A percentile compares a stretch with the other conserved stretches of the same genome.
Evolutionary conservation across 768 basidiomycete genomes (phyloP).

Genomic region (Lactarius tabidus): DNA sequence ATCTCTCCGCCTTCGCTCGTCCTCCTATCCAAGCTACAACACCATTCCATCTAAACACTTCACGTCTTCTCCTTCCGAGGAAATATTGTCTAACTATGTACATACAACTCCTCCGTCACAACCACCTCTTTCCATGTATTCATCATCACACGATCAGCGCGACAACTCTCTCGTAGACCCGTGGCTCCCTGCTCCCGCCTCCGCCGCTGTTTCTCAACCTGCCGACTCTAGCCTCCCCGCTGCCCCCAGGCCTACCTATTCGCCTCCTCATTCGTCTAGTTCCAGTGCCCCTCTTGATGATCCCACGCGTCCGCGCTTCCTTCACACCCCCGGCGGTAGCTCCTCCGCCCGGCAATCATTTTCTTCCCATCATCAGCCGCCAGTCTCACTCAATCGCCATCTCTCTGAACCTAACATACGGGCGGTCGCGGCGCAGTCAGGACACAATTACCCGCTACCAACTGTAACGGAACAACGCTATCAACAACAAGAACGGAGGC

Average conservation of each 20-base stretch:
- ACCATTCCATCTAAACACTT: slow-evolving; percentile 24
- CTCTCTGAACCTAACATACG: slow-evolving; percentile 22
- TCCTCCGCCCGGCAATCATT: slow-evolving; percentile 10
- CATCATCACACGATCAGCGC: slow-evolving; percentile 23
- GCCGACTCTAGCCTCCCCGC: slow-evolving; percentile 1
- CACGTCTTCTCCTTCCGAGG: slow-evolving; percentile 20
- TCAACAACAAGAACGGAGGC: slow-evolving; percentile 1
- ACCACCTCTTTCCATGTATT: slow-evolving; percentile 16
- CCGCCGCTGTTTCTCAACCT: slow-evolving; percentile 17
- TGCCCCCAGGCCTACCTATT: slow-evolving; percentile 2
- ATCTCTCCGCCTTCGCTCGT: slow-evolving; percentile 19
- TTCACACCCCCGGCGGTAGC: slow-evolving; percentile 11
- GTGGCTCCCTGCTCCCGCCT: slow-evolving; percentile 8
- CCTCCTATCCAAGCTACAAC: slow-evolving; percentile 24
- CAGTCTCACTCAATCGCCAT: slow-evolving; percentile 9
- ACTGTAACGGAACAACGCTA: slow-evolving; percentile 7
- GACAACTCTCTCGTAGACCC: slow-evolving; percentile 14
- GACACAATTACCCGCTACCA: slow-evolving; percentile 7
- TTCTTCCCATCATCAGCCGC: slow-evolving; percentile 10
- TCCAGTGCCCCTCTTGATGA: not conserved
- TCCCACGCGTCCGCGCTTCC: slow-evolving; percentile 18
- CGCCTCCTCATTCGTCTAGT: not conserved
- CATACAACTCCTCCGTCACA: slow-evolving; percentile 18
- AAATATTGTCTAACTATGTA: slow-evolving; percentile 21
- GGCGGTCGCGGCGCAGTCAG: slow-evolving; percentile 6